Percentiles rank a stretch among this genome's conserved stretches.
These are phyloP conservation scores for Stephania japonica DNA, from an alignment of 164 flowering plant species.

Conservation along the genomic window DNA sequence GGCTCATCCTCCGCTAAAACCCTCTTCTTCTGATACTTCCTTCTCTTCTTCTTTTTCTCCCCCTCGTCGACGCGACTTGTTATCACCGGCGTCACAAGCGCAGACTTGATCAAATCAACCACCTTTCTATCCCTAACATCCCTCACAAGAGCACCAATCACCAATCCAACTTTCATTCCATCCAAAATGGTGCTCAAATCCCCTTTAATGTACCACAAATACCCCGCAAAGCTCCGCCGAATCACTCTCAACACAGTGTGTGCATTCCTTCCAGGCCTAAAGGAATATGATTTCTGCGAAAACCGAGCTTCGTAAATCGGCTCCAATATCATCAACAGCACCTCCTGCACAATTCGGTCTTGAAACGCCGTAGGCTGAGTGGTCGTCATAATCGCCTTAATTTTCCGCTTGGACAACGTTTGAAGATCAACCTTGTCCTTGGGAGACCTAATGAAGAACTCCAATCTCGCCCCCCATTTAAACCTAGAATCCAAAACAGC, in stretches of 20 bases:
- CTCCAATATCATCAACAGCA: slow-evolving; percentile 81
- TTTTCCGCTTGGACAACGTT: slow-evolving; percentile 79
- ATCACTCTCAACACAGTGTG: slow-evolving; percentile 81
- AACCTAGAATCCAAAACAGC: slow-evolving; percentile 87
- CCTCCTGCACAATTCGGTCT: slow-evolving; percentile 91
- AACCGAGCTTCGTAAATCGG: slow-evolving; percentile 86
- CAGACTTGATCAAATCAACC: slow-evolving; percentile 74
- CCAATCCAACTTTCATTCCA: slow-evolving; percentile 86
- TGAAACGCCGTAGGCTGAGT: slow-evolving; percentile 81
- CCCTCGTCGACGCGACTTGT: slow-evolving; percentile 44
- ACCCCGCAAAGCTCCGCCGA: slow-evolving; percentile 82
- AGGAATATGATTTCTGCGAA: slow-evolving; percentile 79
- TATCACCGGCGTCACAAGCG: slow-evolving; percentile 75
- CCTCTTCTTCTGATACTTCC: slow-evolving; percentile 92
- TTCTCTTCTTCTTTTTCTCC: slow-evolving; percentile 53
- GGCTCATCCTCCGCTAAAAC: slow-evolving; percentile 94
- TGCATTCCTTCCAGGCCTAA: slow-evolving; percentile 88
- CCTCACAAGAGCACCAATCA: slow-evolving; percentile 75
- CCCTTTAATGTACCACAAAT: slow-evolving; percentile 88
- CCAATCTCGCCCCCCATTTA: slow-evolving; percentile 85
- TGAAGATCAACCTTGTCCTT: slow-evolving; percentile 75
- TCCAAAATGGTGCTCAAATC: slow-evolving; percentile 87
- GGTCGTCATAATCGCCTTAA: slow-evolving; percentile 68
- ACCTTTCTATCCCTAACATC: slow-evolving; percentile 91
- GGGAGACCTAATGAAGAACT: slow-evolving; percentile 74